These are phyloP conservation scores for Pseudopithomyces maydicus DNA, from an alignment of 2,329 filamentous ascomycete genomes.

Conservation along the genomic window DNA sequence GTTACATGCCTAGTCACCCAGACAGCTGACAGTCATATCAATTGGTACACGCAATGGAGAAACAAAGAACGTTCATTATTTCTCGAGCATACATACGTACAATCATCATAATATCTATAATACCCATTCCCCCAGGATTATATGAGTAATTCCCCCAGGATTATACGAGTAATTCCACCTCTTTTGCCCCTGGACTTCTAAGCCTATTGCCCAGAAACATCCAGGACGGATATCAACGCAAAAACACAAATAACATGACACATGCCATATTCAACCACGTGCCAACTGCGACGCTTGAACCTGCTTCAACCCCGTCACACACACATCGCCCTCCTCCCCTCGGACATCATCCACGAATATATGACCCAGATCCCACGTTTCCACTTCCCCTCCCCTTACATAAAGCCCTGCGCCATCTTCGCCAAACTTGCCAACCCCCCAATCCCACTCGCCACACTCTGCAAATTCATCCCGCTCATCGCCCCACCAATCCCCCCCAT, in stretches of 20 bases:
- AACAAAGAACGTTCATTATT: neutral
- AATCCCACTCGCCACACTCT: conserved; percentile 47
- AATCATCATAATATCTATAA: neutral
- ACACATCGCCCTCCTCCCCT: neutral
- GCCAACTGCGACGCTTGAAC: neutral
- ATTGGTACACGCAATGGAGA: neutral
- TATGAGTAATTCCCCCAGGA: neutral
- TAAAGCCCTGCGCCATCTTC: conserved; percentile 58
- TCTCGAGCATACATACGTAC: neutral
- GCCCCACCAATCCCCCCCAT: conserved; percentile 38
- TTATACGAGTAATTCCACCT: neutral
- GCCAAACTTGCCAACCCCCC: conserved; percentile 55
- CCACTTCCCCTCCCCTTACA: conserved; percentile 38
- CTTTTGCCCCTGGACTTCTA: neutral
- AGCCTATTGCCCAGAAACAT: neutral
- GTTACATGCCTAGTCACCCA: neutral
- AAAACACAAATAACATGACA: neutral
- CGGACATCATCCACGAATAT: neutral
- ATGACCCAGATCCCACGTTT: neutral
- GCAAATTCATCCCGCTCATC: conserved; percentile 32
- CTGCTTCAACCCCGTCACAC: neutral
- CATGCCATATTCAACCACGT: neutral
- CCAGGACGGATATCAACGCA: conserved; percentile 2
- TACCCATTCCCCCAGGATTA: neutral
- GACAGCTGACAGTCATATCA: neutral